These are phyloP conservation scores for Colletotrichum incanum DNA, from an alignment of 2,329 filamentous ascomycete genomes.

Conservation along the genomic window DNA sequence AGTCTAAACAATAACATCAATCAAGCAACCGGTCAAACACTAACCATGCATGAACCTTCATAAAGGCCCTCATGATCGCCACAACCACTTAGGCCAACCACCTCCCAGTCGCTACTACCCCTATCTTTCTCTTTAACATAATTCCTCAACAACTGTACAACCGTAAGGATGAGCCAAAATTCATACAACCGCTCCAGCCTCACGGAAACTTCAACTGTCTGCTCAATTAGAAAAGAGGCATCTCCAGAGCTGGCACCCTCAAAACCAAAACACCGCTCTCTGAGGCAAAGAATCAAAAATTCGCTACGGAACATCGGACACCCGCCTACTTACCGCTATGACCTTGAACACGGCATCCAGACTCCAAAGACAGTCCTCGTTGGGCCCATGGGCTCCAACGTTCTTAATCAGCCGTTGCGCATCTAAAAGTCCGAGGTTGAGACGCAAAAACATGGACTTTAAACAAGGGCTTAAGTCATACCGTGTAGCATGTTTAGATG, in stretches of 20 bases:
- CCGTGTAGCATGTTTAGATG: background rate
- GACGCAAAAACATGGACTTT: background rate
- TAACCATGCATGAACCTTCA: too few species aligned
- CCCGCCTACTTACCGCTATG: slow-evolving; percentile 34
- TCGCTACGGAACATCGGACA: slow-evolving; percentile 28
- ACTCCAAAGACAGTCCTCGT: slow-evolving; percentile 1
- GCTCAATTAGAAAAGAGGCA: slow-evolving; percentile 27
- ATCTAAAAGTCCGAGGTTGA: slow-evolving; percentile 3
- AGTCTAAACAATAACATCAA: too few species aligned
- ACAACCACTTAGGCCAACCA: too few species aligned
- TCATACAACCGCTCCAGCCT: background rate
- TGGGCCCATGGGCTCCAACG: slow-evolving; percentile 33
- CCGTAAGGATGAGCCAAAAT: slow-evolving; percentile 14
- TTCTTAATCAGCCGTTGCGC: slow-evolving; percentile 34
- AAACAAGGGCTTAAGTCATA: background rate
- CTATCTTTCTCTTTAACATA: too few species aligned
- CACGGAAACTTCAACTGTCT: slow-evolving; percentile 26
- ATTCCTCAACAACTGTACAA: too few species aligned
- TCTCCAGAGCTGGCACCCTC: background rate
- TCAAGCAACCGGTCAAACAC: too few species aligned
- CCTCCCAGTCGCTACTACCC: too few species aligned
- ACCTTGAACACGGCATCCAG: slow-evolving; percentile 34
- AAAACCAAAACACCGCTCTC: slow-evolving; percentile 17
- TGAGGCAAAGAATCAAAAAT: slow-evolving; percentile 32
- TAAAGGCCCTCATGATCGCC: too few species aligned